Evolutionary conservation across 2,329 filamentous ascomycete species (phyloP), one percentile per base, ranked within the genome.

Genomic region (Colletotrichum agaves): DNA sequence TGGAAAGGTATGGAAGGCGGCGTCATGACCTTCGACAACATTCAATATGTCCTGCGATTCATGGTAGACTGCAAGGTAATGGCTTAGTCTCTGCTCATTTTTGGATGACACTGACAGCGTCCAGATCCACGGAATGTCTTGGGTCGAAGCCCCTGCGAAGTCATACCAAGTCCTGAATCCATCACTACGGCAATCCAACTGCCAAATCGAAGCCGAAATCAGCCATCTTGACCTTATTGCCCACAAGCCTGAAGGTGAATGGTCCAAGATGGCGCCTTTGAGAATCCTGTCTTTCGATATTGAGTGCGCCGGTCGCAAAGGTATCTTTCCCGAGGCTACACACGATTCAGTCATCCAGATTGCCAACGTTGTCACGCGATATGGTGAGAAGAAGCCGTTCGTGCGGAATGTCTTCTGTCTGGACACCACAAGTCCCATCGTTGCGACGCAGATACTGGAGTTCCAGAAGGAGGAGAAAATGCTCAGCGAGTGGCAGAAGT

Each of bases 341-440:
- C 82, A 93, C 19, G 96, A 99, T 74, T 94, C 95, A 0, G 94
- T 99, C 71, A 99, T 99, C 72, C 96, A 99, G 78, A 99, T 99
- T 71, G 96, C 96, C 65, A 98, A 98, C 74, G 89, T 98, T 5
- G 95, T 99, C 17, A 98, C 94, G 35, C 87, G 90, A 75, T 98
- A 97, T 71, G 96, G 96, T 85, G 96, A 99, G 73, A 91, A 91
- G 71, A 98, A 98, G 76, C 94, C 96, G 0, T 99, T 99, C 74
- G 87, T 99, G 61, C 89, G 95, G 53, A 99, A 99, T 70, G 97
- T 99, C 1, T 99, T 99, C 77, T 97, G 94, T 73, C 83, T 98
- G 59, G 93, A 98, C 75, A 93, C 91, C 0, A 98, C 95, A 68
- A 97, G 94, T 76, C 85, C 92, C 2, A 99, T 99, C 68, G 94